Evolutionary conservation across 179 eudicot species (phyloP), one percentile per base, ranked within the genome.

Genomic region (Amaranthus tricolor): DNA sequence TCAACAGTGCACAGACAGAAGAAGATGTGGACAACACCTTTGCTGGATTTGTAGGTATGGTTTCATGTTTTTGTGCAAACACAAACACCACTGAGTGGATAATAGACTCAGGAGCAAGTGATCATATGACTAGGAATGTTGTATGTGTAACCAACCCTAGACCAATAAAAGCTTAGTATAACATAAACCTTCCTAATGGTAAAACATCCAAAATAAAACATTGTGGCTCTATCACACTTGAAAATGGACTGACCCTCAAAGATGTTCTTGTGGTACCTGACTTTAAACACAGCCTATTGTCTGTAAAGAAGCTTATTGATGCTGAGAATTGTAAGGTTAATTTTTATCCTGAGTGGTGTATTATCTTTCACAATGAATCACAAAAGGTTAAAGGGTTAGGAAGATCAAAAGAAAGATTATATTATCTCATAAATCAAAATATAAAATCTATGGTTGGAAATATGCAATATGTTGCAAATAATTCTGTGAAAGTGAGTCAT

Each of bases 151-250:
- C 4, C 3, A 15, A 56, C 2, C 5, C 7, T 56, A 6, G 0
- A 2, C 6, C 0, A 0, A 2, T n/a, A 5, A 56, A 16, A 13
- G 5, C 0, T 0, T 2, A 16, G 6, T 3, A 6, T 6, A 0
- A 4, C 7, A 56, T 56, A 1, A 56, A 15, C 7, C 6, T 56
- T 2, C 59, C 59, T 14, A 56, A n/a, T 56, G 59, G 20, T 15
- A 6, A 56, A 5, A 15, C 59, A 1, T 56, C 20, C 0, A 56
- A 19, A 5, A 16, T 56, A 5, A 14, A 17, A 0, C 59, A 56
- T 6, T 4, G 5, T 5, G 59, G 59, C 0, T 0, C 0, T 56
- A n/a, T 56, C 0, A 0, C 1, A 0, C 59, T 56, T 0, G 1
- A 5, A 13, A 56, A 56, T 13, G 1, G n/a, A 0, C 1, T 56